Evolutionary conservation across 768 basidiomycete genomes (phyloP).

Genomic region (Trametes maxima): DNA sequence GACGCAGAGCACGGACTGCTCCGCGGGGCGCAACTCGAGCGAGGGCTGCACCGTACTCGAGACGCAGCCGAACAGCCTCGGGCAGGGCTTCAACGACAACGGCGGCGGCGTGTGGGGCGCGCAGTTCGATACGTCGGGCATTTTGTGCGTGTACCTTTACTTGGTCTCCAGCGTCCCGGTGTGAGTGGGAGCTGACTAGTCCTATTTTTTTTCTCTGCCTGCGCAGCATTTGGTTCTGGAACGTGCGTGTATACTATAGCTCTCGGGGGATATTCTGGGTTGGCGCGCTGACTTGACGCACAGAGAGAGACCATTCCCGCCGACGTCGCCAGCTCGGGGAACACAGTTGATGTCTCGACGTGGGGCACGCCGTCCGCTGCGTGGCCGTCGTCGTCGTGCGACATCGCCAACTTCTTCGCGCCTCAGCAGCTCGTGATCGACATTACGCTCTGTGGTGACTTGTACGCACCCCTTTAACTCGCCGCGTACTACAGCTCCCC

Average conservation of each 20-base stretch:
- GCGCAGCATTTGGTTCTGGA: conserved; percentile 53
- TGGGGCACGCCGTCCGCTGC: conserved; percentile 51
- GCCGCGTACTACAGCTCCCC: neutral
- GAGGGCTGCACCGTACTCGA: conserved; percentile 28
- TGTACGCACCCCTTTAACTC: conserved; percentile 34
- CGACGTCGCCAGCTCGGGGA: conserved; percentile 36
- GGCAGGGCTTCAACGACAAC: conserved; percentile 42
- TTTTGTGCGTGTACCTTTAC: conserved; percentile 38
- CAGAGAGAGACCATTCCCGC: conserved; percentile 43
- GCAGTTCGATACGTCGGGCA: conserved; percentile 61
- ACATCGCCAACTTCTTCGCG: conserved; percentile 47
- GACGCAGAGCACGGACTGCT: conserved; percentile 34
- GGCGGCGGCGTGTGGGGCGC: conserved; percentile 69
- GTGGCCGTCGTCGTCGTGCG: conserved; percentile 41
- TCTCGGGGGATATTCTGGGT: neutral
- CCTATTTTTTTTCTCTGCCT: neutral
- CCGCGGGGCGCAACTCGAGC: conserved; percentile 29
- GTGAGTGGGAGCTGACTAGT: neutral
- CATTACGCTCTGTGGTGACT: conserved; percentile 58
- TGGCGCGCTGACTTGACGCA: neutral
- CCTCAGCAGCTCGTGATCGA: conserved; percentile 56
- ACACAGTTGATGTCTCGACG: conserved; percentile 39
- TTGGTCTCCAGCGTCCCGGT: neutral
- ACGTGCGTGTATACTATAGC: conserved; percentile 29
- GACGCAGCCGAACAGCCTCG: conserved; percentile 41